Conservation (phyloP, 108 stramenopile species). For the Hondaea fermentalgiana region DNA sequence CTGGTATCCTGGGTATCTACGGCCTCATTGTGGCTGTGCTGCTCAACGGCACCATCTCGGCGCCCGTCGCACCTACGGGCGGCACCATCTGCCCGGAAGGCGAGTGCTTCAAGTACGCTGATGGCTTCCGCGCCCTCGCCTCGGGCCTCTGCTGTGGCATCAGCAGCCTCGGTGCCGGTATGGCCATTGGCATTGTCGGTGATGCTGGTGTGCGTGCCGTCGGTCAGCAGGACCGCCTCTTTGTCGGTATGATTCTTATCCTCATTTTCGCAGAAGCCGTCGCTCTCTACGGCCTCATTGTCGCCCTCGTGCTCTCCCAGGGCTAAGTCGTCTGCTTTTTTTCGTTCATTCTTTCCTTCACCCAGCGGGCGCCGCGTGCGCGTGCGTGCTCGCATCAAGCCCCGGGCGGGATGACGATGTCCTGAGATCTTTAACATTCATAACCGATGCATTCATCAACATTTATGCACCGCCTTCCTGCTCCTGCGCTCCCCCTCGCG, state of each 20-base stretch:
- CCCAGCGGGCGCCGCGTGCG: no score
- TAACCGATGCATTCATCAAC: no score
- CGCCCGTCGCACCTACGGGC: background rate
- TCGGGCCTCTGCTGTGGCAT: conserved; percentile 97
- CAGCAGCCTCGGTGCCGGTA: conserved; percentile 90
- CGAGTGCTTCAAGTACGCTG: conserved; percentile 61
- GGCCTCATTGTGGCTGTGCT: conserved; percentile 97
- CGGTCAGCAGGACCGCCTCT: conserved; percentile 95
- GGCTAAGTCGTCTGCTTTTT: background rate
- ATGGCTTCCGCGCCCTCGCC: conserved; percentile 91
- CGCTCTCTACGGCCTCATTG: conserved; percentile 96
- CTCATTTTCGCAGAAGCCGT: conserved; percentile 98
- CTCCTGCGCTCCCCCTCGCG: no score
- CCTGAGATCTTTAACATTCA: no score
- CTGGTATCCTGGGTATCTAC: conserved; percentile 98
- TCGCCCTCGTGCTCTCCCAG: conserved; percentile 85
- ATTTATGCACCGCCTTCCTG: no score
- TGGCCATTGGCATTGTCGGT: conserved; percentile 98
- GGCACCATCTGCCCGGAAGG: background rate
- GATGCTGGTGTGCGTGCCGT: conserved; percentile 98
- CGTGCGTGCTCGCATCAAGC: no score
- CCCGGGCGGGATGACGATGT: no score
- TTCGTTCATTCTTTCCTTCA: no score
- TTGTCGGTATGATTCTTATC: conserved; percentile 98
- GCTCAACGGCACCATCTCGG: conserved; percentile 36